Conservation (phyloP, 208 protist genomes). For the Acanthamoeba divionensis region DNA sequence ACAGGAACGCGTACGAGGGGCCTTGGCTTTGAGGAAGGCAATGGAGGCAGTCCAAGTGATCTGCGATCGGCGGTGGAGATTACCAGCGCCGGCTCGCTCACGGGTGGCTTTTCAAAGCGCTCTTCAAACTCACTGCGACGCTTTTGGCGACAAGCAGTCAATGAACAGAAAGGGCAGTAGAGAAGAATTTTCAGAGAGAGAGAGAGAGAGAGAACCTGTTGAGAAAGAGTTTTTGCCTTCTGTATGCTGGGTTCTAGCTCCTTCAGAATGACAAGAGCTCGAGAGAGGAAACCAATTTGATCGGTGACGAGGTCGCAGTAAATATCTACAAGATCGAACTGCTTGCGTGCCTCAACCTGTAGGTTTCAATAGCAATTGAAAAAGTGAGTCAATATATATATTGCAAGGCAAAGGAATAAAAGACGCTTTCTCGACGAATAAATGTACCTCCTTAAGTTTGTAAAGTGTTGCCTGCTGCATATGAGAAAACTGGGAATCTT, state of each 20-base stretch:
- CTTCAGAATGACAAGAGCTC: conserved; percentile 34
- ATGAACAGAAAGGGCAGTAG: not conserved
- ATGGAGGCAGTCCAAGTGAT: conserved; percentile 13
- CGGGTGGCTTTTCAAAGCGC: not conserved
- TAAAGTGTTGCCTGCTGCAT: conserved; percentile 26
- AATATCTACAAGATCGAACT: conserved; percentile 34
- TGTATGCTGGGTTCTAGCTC: conserved; percentile 41
- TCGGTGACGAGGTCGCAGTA: conserved; percentile 49
- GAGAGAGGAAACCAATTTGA: conserved; percentile 40
- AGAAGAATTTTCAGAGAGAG: no score
- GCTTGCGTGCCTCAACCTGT: conserved; percentile 41
- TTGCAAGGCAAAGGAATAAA: no score
- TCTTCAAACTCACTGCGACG: conserved; percentile 43
- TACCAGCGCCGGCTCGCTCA: conserved; percentile 25
- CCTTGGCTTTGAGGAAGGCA: not conserved
- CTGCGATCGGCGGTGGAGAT: conserved; percentile 36
- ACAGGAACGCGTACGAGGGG: conserved; percentile 13
- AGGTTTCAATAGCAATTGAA: not conserved
- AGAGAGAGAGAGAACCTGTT: not conserved
- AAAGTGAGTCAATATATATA: not conserved
- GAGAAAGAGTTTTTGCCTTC: conserved; percentile 26
- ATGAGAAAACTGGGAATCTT: no score
- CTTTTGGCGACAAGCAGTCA: not conserved
- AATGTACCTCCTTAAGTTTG: conserved; percentile 39
- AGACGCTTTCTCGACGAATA: no score